A percentile compares a stretch with the other conserved stretches of the same genome.
Evolutionary conservation across 2,329 filamentous ascomycete species (phyloP).

Genomic region (Pseudogymnoascus sp.): DNA sequence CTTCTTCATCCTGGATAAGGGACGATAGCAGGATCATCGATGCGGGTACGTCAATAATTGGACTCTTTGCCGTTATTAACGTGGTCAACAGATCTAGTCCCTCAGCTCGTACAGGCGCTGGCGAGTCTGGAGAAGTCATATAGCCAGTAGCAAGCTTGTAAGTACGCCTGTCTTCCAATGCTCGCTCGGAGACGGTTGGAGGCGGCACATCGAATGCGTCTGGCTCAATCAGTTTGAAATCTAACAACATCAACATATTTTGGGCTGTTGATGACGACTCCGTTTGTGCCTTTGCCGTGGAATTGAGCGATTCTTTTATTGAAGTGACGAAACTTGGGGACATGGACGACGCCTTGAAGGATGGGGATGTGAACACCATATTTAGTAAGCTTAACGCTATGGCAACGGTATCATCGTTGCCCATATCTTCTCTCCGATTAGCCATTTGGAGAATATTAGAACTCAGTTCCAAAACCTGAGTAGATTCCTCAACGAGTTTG

Average conservation of each 20-base stretch:
- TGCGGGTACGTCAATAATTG: conserved; percentile 58
- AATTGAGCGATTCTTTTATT: conserved; percentile 41
- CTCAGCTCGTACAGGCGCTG: conserved; percentile 58
- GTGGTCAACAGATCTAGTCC: conserved; percentile 52
- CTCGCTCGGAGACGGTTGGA: conserved; percentile 38
- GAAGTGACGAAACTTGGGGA: conserved; percentile 31
- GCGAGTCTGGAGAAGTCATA: conserved; percentile 52
- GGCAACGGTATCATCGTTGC: conserved; percentile 39
- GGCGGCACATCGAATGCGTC: conserved; percentile 17
- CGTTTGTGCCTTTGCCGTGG: conserved; percentile 31
- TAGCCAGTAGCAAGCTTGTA: conserved; percentile 57
- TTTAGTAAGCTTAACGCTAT: conserved; percentile 55
- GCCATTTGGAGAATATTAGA: conserved; percentile 44
- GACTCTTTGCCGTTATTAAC: conserved; percentile 46
- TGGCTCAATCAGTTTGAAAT: conserved; percentile 35
- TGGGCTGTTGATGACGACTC: conserved; percentile 45
- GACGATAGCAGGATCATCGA: conserved; percentile 55
- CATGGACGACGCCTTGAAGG: conserved; percentile 42
- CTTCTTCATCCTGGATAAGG: conserved; percentile 57
- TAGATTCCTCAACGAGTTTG: conserved; percentile 54
- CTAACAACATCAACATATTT: conserved; percentile 48
- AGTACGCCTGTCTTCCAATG: conserved; percentile 50
- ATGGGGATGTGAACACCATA: conserved; percentile 48
- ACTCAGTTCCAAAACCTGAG: conserved; percentile 56
- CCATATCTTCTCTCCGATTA: conserved; percentile 29